Evolutionary conservation across 2,329 filamentous ascomycete species (phyloP), one percentile per base, ranked within the genome.

Genomic region (Aspergillus luchuensis): DNA sequence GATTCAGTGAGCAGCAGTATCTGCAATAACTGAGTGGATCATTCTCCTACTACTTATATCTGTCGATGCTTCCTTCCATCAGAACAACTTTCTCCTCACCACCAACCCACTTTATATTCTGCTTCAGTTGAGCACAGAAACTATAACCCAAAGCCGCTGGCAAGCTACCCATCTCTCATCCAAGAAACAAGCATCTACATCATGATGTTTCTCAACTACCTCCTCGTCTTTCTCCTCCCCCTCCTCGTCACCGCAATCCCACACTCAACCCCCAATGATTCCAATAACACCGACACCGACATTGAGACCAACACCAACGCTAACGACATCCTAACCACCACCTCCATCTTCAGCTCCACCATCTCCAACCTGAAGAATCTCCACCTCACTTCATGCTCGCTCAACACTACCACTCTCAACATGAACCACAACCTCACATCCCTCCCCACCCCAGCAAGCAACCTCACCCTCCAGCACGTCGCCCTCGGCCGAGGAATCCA

Each of bases 401-500:
- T 72, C 3, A 19, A 43, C 10, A 43, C 63, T 21, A 36, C 71
- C 11, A 59, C 64, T 28, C 58, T 67, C 8, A 67, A 69, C 33
- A 21, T 39, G 15, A 21, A 25, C 30, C 8, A 23, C 15, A 56
- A 61, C 3, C 38, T 58, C 11, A 50, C 17, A 39, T 4, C 64
- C 4, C 71, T 80, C 2, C 72, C 76, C 13, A 33, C 33, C 5
- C 75, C 76, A 8, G 65, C 70, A 3, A 41, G 57, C 6, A 65
- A 65, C 17, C 57, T 76, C 39, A 67, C 62, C 8, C 77, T 84
- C 52, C 74, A 80, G 59, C 76, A 79, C 62, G 69, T 84, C 53
- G 77, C 78, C 5, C 63, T 82, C 19, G 82, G 81, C 57, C 71
- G 76, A 23, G 82, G 82, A 41, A 81, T 79, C 11, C 81, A 84